These are phyloP conservation scores for Gardenia jasminoides DNA, from an alignment of 257 asterid genomes.

Conservation along the genomic window DNA sequence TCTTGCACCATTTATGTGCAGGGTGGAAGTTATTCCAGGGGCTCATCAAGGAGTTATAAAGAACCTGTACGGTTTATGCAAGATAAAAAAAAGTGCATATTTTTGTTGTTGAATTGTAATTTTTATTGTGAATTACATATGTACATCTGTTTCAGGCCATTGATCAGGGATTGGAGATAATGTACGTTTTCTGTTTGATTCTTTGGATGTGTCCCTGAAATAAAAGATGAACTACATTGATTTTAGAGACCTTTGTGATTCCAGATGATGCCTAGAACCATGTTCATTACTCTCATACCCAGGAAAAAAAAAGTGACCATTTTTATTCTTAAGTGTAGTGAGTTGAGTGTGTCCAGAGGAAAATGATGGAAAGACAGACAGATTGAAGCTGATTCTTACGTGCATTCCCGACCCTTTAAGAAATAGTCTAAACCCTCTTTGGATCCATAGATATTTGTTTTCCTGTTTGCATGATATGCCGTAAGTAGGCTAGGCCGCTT, in stretches of 20 bases:
- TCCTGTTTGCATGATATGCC: not conserved
- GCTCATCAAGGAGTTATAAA: slow-evolving; percentile 35
- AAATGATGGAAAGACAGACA: not conserved
- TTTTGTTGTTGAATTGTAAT: not conserved
- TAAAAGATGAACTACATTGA: not conserved
- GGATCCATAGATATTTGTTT: not conserved
- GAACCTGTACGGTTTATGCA: not conserved
- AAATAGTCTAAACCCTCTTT: not conserved
- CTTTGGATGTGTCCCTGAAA: not conserved
- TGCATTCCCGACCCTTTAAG: not conserved
- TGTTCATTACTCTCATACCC: not conserved
- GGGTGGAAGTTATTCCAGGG: slow-evolving; percentile 41
- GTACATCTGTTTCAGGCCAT: not conserved
- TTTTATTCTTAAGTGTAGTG: not conserved
- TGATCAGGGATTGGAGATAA: not conserved
- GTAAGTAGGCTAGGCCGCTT: not conserved
- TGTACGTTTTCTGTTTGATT: not conserved
- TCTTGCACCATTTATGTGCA: slow-evolving; percentile 33
- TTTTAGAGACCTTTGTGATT: not conserved
- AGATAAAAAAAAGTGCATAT: not conserved
- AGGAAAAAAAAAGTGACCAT: no score
- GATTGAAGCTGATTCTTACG: not conserved
- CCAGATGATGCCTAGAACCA: not conserved
- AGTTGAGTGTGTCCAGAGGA: not conserved
- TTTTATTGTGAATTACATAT: not conserved